These are phyloP conservation scores for Massariosphaeria phaeospora DNA, from an alignment of 495 filamentous ascomycete species.

Conservation along the genomic window DNA sequence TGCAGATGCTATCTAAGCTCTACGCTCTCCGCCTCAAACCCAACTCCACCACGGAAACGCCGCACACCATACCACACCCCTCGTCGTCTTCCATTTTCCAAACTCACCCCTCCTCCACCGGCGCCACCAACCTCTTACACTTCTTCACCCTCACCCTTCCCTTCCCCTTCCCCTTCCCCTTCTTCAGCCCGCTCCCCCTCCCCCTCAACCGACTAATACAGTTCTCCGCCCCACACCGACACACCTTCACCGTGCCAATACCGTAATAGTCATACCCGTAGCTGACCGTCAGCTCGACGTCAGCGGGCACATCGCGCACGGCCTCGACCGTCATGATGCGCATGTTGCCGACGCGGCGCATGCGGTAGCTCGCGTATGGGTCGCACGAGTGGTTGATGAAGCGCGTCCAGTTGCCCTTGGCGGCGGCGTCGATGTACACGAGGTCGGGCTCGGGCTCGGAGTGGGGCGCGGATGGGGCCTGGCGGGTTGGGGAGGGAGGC, in stretches of 20 bases:
- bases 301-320: background rate
- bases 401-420: constrained; percentile 12
- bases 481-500: background rate
- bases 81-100: no score
- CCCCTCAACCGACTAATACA: background rate
- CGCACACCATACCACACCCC: no score
- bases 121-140: background rate
- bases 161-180: background rate
- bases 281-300: background rate
- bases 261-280: constrained; percentile 18
- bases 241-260: background rate
- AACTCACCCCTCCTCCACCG: background rate
- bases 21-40: no score
- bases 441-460: background rate
- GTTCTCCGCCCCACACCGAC: background rate
- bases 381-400: constrained; percentile 17
- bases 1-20: no score
- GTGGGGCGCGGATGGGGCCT: no score
- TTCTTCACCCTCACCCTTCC: background rate
- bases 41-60: no score
- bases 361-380: background rate
- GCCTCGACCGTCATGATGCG: constrained; percentile 16
- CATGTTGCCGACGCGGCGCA: constrained; percentile 2
- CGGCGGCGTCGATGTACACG: constrained; percentile 1
- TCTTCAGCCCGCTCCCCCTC: background rate